Conservation (phyloP, 495 filamentous ascomycete species). For the Podospora pseudopauciseta region DNA sequence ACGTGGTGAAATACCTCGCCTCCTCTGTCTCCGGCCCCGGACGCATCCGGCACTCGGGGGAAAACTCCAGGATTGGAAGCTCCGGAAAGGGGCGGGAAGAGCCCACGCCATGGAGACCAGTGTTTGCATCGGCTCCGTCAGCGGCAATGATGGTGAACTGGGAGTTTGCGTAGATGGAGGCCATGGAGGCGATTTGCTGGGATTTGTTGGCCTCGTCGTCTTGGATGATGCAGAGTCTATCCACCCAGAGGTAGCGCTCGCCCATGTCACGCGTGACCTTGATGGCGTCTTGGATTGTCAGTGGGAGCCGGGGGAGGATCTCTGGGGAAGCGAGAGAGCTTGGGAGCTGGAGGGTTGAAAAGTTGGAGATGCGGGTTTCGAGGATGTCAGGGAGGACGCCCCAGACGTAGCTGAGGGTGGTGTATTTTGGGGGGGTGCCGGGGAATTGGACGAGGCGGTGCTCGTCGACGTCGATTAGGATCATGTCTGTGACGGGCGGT, state of each 20-base stretch:
- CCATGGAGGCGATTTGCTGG: neutral
- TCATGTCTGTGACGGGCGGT: neutral
- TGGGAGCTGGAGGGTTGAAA: neutral
- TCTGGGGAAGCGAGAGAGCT: neutral
- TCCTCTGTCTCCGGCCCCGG: neutral
- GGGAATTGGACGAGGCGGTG: neutral
- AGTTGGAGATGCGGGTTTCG: neutral
- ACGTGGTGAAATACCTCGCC: neutral
- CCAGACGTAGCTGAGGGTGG: neutral
- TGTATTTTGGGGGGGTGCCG: neutral
- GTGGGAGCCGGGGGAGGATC: neutral
- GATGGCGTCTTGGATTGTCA: neutral
- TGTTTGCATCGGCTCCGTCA: neutral
- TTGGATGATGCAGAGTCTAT: neutral
- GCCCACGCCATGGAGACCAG: neutral
- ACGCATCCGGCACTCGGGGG: neutral
- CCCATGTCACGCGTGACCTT: neutral
- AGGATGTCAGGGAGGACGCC: neutral
- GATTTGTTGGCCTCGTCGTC: neutral
- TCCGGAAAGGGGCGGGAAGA: neutral
- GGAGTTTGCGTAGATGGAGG: neutral
- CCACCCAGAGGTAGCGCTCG: neutral
- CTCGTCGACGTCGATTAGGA: neutral
- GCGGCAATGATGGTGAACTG: neutral
- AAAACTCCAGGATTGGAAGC: neutral